phyloP scores from a whole-genome alignment of 2,329 filamentous ascomycete genomes.

The Colletotrichum melonis region DNA sequence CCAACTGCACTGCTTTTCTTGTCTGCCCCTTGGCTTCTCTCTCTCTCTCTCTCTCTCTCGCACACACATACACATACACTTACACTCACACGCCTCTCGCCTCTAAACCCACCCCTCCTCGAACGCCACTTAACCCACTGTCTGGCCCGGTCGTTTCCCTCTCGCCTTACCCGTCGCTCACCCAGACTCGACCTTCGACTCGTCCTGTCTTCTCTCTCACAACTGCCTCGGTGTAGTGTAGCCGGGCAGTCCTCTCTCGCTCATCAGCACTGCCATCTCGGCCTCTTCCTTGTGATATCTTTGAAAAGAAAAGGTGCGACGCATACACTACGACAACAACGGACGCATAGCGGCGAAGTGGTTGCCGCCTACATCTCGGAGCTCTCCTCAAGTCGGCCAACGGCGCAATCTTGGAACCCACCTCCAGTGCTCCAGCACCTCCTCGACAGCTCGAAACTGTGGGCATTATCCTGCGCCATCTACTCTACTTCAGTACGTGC shows the following conservation, averaged over 20 bases:
- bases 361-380: constrained; percentile 7
- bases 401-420: not conserved
- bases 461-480: not conserved
- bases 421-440: constrained; percentile 10
- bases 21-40: not conserved
- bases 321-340: not conserved
- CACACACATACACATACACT: not conserved
- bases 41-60: no score
- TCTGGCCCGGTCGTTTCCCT: constrained; percentile 15
- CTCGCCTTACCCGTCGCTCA: constrained; percentile 17
- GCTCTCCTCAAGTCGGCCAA: not conserved
- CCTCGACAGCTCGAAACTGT: not conserved
- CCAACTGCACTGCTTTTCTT: not conserved
- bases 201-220: constrained; percentile 17
- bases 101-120: constrained; percentile 19
- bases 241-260: not conserved
- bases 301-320: not conserved
- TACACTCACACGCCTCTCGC: constrained; percentile 7
- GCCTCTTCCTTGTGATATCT: constrained; percentile 1
- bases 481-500: not conserved
- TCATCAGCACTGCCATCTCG: constrained; percentile 10
- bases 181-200: not conserved
- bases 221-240: constrained; percentile 14
- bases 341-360: constrained; percentile 11
- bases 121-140: constrained; percentile 33